Evolutionary conservation across 176 grass and related monocot genomes (phyloP), one percentile per base, ranked within the genome.

Genomic region (Juncus effusus): DNA sequence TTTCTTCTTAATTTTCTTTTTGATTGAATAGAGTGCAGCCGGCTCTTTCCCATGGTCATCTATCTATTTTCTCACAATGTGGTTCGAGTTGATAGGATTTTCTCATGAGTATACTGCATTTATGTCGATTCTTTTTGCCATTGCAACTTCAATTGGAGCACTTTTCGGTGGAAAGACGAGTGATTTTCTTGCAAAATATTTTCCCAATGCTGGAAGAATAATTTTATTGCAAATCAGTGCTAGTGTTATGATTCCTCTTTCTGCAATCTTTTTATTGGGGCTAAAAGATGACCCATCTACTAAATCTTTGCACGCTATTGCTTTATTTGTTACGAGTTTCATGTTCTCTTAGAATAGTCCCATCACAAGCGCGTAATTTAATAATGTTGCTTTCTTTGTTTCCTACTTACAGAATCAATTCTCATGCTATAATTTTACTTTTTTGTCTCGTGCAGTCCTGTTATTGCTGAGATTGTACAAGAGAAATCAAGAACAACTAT

Each of bases 331-430:
- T 60, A 96, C 91, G 88, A 87, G 88, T 6, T 73, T 91, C 35
- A 86, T 70, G 72, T 91, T 88, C 56, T 89, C 88, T 52, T 92
- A 84, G 88, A 96, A 96, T 42, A 85, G 40, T 58, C 79, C 93
- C 56, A 87, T 87, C 63, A 96, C 88, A 76, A 96, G 91, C 77
- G 88, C 88, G 92, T 86, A 86, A 73, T 28, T 28, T 28, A 28
- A 28, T 28, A 28, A 28, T 1, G 19, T 28, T 28, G 19, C 19
- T 28, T 28, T 1, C 7, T 37, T 67, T 37, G 11, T 16, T 38
- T 67, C 16, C 10, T 67, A 35, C 3, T 52, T 42, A 36, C 38
- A 5, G 16, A 28, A 7, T 28, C 19, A 28, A 28, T 28, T 28
- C 19, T 28, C 19, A 28, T 28, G 19, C 19, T 28, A 28, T 1